These are phyloP conservation scores for Chytriomyces sp. DNA, from an alignment of 192 early-diverging fungal genomes.

Conservation along the genomic window DNA sequence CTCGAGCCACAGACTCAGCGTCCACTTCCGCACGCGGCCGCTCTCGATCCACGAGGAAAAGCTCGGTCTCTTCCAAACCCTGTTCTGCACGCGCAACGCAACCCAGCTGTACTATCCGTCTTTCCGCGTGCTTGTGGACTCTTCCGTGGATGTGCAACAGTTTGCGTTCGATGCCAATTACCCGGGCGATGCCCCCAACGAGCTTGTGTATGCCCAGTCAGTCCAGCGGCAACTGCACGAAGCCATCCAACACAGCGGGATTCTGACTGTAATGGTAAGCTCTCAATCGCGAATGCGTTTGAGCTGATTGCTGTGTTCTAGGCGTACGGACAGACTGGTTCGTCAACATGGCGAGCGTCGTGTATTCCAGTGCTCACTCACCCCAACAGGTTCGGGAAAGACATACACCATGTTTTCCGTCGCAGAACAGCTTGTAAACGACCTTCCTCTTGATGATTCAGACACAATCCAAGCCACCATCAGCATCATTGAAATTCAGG, in stretches of 20 bases:
- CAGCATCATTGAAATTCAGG: constrained; percentile 34
- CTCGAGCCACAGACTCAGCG: neutral
- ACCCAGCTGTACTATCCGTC: constrained; percentile 22
- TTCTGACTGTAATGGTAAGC: constrained; percentile 30
- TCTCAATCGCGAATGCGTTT: too few species aligned
- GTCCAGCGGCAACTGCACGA: constrained; percentile 20
- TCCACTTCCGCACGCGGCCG: constrained; percentile 25
- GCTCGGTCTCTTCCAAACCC: constrained; percentile 6
- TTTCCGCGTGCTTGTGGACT: constrained; percentile 19
- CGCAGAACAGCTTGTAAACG: constrained; percentile 21
- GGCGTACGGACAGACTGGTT: constrained; percentile 37
- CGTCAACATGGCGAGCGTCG: neutral
- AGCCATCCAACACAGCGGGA: constrained; percentile 18
- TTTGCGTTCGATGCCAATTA: constrained; percentile 11
- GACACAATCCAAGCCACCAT: neutral
- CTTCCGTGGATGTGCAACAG: constrained; percentile 11
- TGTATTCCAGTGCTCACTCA: neutral
- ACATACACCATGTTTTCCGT: constrained; percentile 33
- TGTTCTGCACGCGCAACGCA: constrained; percentile 6
- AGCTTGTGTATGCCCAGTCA: constrained; percentile 13
- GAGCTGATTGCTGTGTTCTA: too few species aligned
- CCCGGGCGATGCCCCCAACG: neutral
- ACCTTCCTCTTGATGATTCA: constrained; percentile 9
- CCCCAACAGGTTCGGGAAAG: constrained; percentile 35
- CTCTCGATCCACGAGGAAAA: neutral